phyloP scores from a whole-genome alignment of 2,329 filamentous ascomycete genomes.

The Ophiognomonia clavigignenti-juglandacearum region DNA sequence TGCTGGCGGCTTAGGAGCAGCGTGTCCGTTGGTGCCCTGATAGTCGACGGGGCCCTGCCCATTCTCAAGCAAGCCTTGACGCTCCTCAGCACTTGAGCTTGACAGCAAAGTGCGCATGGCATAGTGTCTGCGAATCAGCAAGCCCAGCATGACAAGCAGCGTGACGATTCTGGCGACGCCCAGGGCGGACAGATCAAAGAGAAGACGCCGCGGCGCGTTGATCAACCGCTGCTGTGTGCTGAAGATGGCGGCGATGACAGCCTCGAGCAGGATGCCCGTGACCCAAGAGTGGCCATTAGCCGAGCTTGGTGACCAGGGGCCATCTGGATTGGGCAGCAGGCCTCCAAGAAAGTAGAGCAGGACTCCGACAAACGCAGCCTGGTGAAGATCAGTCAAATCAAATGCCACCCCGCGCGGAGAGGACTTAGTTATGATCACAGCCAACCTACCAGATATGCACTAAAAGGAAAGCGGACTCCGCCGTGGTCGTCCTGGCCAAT shows the following conservation, averaged over 20 bases:
- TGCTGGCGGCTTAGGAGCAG: conserved; percentile 16
- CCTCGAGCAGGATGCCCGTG: conserved; percentile 29
- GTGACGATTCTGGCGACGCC: conserved; percentile 27
- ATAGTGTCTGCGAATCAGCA: conserved; percentile 27
- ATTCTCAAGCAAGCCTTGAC: conserved; percentile 35
- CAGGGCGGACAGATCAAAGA: conserved; percentile 27
- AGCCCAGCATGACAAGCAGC: conserved; percentile 29
- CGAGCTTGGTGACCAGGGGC: conserved; percentile 35
- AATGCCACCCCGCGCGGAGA: too few relatives aligned
- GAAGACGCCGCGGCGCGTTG: conserved; percentile 23
- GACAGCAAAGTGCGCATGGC: conserved; percentile 23
- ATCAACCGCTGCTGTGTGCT: conserved; percentile 25
- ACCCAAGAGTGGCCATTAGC: conserved; percentile 35
- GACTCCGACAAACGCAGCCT: conserved; percentile 35
- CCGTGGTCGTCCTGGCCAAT: conserved; percentile 21
- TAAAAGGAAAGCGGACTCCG: conserved; percentile 30
- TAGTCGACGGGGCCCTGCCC: conserved; percentile 26
- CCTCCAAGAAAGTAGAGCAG: conserved; percentile 37
- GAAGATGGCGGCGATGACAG: conserved; percentile 31
- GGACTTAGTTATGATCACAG: too few relatives aligned
- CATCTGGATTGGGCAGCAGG: conserved; percentile 38
- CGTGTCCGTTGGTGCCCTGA: conserved; percentile 19
- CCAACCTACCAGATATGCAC: conserved; percentile 31
- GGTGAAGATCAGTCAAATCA: too few relatives aligned
- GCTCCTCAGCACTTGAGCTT: conserved; percentile 29